phyloP scores from a whole-genome alignment of 768 basidiomycete species.

The Trametes punicea region DNA sequence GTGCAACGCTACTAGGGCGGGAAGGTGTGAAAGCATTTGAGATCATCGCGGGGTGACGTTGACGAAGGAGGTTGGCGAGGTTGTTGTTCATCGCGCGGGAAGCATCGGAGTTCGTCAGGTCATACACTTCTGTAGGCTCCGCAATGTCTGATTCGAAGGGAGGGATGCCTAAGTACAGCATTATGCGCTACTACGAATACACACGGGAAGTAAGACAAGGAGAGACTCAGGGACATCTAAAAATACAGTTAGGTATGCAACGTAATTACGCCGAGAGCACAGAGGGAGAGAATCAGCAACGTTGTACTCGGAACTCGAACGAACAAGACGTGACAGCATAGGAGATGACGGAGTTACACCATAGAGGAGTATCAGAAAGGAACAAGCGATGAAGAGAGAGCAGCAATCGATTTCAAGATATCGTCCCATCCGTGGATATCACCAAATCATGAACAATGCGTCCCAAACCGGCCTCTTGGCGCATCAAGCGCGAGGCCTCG shows the following conservation, averaged over 20 bases:
- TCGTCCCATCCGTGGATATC: constrained; percentile 12
- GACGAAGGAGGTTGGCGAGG: too few species aligned
- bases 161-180: too few species aligned
- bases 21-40: constrained; percentile 41
- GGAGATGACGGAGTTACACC: not conserved
- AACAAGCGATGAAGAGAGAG: not conserved
- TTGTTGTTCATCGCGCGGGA: not conserved
- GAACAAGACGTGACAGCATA: not conserved
- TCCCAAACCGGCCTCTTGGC: not conserved
- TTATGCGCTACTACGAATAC: not conserved
- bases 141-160: too few species aligned
- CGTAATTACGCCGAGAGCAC: not conserved
- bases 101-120: too few species aligned
- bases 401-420: not conserved
- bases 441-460: not conserved
- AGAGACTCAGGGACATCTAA: not conserved
- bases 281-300: not conserved
- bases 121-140: not conserved
- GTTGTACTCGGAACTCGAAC: not conserved
- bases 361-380: not conserved
- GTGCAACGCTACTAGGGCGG: constrained; percentile 48
- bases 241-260: not conserved
- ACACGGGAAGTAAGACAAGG: not conserved
- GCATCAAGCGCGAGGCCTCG: not conserved
- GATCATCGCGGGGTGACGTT: constrained; percentile 18